Base-by-base conservation (phyloP, 371 early-diverging fungal genomes). In the Batkoa obscura region DNA sequence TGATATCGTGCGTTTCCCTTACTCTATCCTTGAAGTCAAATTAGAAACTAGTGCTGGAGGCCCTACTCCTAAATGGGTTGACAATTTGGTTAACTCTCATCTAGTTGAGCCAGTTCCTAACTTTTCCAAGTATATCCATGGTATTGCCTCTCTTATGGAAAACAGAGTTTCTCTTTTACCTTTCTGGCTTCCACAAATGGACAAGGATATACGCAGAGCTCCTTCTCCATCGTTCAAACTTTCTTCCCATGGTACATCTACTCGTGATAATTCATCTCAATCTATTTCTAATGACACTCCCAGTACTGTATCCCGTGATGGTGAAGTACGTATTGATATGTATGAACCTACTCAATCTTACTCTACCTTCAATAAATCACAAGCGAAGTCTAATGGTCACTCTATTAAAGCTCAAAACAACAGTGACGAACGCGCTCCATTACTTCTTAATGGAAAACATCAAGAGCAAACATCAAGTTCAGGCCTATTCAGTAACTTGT, bases 121-220 rank as follows among this genome's bases (percentile, higher is more conserved):
- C 57, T 99, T 98, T 75, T 88, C 88, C 35, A 99, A 99, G 68
- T 99, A 93, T 68, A 76, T 96, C 47, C 99, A 99, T 69, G 99
- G 98, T 59, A 81, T 84, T 10, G 83, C 94, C 9, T 82, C 90
- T 15, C 74, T 98, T 12, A 80, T 90, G 54, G 84, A 87, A 58
- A 76, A 79, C 50, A 78, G 82, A 47, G 83, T 97, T 17, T 79
- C 85, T 4, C 75, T 90, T 43, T 71, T 98, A 41, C 99, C 99
- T n/a, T 96, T 94, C 74, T 98, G 99, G 99, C 69, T 83, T 34
- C 86, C 90, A 32, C 95, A 95, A 66, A 92, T 98, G 78, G 84
- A 86, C 59, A 81, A 81, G 34, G 92, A 96, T 58, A 87, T 90
- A 57, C 84, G 87, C 60, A 87, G 82, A 57, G 74, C 75, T 12